Percentiles rank a stretch among this genome's conserved stretches.
phyloP scores from a whole-genome alignment of 345 rosid species.

The Brassica nigra region DNA sequence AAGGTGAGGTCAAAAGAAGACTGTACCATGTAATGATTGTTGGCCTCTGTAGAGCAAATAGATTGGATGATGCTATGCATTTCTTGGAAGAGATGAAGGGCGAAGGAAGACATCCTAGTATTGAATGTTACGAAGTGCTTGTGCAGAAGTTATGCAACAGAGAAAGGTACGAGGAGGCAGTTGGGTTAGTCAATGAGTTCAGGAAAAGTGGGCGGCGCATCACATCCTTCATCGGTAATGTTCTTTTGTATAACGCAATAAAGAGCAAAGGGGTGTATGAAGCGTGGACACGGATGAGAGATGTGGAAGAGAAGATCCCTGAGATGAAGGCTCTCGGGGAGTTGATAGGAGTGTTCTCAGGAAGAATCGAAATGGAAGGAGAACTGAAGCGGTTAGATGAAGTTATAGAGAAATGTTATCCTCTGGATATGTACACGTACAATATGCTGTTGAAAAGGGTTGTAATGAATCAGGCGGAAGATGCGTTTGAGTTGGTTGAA shows the following conservation, averaged over 20 bases:
- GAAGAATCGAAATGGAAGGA: slow-evolving; percentile 36
- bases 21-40: slow-evolving; percentile 52
- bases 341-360: slow-evolving; percentile 66
- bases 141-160: slow-evolving; percentile 48
- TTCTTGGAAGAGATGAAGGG: slow-evolving; percentile 52
- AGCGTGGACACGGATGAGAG: slow-evolving; percentile 58
- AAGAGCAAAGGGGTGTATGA: slow-evolving; percentile 50
- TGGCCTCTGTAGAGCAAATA: slow-evolving; percentile 61
- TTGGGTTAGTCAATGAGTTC: slow-evolving; percentile 54
- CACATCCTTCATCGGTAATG: slow-evolving; percentile 76
- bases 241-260: slow-evolving; percentile 59
- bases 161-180: slow-evolving; percentile 45
- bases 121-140: slow-evolving; percentile 60
- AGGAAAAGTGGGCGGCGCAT: slow-evolving; percentile 52
- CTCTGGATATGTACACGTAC: slow-evolving; percentile 55
- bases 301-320: slow-evolving; percentile 45
- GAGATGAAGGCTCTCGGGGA: slow-evolving; percentile 54
- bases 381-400: slow-evolving; percentile 52
- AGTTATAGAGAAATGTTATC: slow-evolving; percentile 63
- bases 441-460: slow-evolving; percentile 63
- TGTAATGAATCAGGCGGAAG: slow-evolving; percentile 41
- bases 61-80: slow-evolving; percentile 51
- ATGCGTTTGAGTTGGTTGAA: slow-evolving; percentile 50
- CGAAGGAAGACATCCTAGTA: slow-evolving; percentile 51
- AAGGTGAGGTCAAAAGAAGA: slow-evolving; percentile 40